A percentile compares a stretch with the other conserved stretches of the same genome.
phyloP scores from a whole-genome alignment of 164 flowering plant genomes.

The Magnolia officinalis region DNA sequence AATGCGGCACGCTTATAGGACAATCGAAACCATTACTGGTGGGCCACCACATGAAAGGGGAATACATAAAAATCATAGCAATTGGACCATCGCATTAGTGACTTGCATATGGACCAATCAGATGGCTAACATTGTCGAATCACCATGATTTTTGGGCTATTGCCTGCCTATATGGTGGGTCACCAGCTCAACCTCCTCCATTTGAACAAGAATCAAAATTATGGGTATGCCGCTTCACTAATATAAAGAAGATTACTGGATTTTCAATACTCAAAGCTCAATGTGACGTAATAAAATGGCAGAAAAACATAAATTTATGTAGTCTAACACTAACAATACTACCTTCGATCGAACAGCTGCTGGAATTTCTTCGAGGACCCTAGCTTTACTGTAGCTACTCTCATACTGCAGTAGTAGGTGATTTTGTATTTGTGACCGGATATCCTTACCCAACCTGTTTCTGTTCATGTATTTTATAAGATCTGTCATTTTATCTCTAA shows the following conservation, averaged over 20 bases:
- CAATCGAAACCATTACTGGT: too few species aligned
- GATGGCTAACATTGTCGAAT: too few species aligned
- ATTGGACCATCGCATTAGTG: too few species aligned
- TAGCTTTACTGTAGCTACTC: slow-evolving; percentile 17
- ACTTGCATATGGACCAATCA: too few species aligned
- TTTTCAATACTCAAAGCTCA: neutral
- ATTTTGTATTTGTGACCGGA: slow-evolving; percentile 20
- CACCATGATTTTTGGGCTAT: too few species aligned
- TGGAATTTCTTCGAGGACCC: slow-evolving; percentile 24
- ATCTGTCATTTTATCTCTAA: slow-evolving; percentile 31
- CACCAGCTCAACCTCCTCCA: neutral
- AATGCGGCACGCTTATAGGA: too few species aligned
- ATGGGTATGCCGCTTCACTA: neutral
- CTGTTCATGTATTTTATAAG: slow-evolving; percentile 25
- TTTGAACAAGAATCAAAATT: neutral
- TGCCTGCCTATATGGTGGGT: too few species aligned
- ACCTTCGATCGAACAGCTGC: slow-evolving; percentile 23
- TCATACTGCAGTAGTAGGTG: slow-evolving; percentile 23
- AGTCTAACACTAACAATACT: neutral
- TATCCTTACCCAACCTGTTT: slow-evolving; percentile 25
- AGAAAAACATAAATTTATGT: too few species aligned
- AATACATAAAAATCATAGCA: too few species aligned
- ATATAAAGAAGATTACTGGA: neutral
- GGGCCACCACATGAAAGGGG: too few species aligned
- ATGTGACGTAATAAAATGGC: neutral